Base-by-base conservation (phyloP, 805 yeast species). In the Saccharomycopsis vini region DNA sequence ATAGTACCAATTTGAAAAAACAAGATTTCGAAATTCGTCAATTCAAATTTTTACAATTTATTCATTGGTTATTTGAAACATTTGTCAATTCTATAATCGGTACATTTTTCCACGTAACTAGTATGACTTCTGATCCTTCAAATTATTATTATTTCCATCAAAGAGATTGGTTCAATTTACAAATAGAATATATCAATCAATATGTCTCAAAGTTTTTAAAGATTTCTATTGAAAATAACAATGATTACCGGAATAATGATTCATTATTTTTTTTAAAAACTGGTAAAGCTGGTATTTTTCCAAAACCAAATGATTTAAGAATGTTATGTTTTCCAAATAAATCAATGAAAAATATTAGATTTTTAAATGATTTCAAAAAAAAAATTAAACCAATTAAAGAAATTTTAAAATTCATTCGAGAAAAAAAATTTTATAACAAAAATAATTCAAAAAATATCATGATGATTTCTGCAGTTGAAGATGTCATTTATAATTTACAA, bases 41-140 rank as follows among this genome's bases (percentile, higher is more conserved):
- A 38, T 15, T 43, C 0, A 51, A 72, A 15, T 56, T 78, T 10
- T 44, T 52, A 2, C 50, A 54, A 2, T 75, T 84, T 39, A 22
- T 82, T 1, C 39, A 41, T 1, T 89, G 95, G 95, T 39, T 81
- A 2, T 72, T 81, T 33, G 49, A 59, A 0, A 32, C 29, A 0
- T 67, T 78, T 40, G 50, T 84, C 1, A 62, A 71, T 5, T 66
- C 62, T 15, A 47, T 83, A 1, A 51, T 84, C 0, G 58, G 64
- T 0, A 58, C 72, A 0, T 75, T 73, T 53, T 88, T 86, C 63
- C 79, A 83, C 55, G 78, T 81, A 4, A 79, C 92, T 0, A 82
- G 79, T 39, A 59, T 66, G 1, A 71, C 75, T 7, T 65, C 68
- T 0, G 43, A 58, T 16, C 56, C 64, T 0, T 60, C 56, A 7